Base-by-base conservation (phyloP, 352 stramenopile genomes). In the Pythium myriotylum region DNA sequence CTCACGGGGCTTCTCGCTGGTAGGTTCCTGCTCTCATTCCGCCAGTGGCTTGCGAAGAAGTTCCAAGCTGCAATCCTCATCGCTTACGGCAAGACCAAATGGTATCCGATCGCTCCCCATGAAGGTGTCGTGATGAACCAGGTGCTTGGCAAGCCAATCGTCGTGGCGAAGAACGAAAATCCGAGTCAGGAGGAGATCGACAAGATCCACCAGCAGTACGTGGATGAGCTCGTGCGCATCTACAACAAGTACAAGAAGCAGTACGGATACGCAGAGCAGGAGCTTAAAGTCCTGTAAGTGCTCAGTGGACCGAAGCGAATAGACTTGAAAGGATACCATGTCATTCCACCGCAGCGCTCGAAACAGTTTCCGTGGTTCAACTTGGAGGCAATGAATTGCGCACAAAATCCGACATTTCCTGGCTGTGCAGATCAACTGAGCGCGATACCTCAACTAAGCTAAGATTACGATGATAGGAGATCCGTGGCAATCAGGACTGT, bases 201-300 rank as follows among this genome's bases (percentile, higher is more conserved):
- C n/a, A n/a, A n/a, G n/a, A n/a, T n/a, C n/a, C n/a, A n/a, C n/a
- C n/a, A n/a, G n/a, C n/a, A 70, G 19, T 95, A 91, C 66, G 68
- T 91, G 16, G 67, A 48, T 13, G 83, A 92, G 51, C 83, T 94
- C 24, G 69, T 86, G 50, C 81, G 81, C 24, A 77, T 94, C 48
- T 95, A 89, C 59, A 74, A 92, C 54, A 89, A 87, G 74, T 91
- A 94, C 80, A 95, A 95, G 65, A 64, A 58, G 26, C 76, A 91
- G 63, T 88, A 89, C 56, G 83, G 79, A 1, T 88, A 86, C 55
- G 68, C 67, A 26, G 67, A 91, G 29, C 67, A 75, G 40, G 74
- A 73, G 23, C 64, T 95, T 37, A 69, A 74, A 26, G 64, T 95
- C 29, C 61, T 74, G 48, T 93, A 89, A 65, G 22, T 35, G 5